Percentiles rank a stretch among this genome's conserved stretches.
These are phyloP conservation scores for Xylariaceae sp. DNA, from an alignment of 2,329 filamentous ascomycete species.

Conservation along the genomic window DNA sequence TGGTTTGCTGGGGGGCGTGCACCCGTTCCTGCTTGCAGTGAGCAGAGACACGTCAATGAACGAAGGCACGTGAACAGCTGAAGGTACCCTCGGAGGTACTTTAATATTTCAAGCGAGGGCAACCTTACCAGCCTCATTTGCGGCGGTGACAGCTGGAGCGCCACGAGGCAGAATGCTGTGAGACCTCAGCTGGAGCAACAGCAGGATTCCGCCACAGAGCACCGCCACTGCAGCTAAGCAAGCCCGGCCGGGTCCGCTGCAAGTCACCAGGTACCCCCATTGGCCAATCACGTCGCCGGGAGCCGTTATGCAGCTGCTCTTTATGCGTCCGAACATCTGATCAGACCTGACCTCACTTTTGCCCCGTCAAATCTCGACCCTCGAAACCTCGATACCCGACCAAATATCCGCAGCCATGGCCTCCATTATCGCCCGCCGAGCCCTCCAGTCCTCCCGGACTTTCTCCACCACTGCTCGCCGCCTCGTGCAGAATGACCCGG, in stretches of 20 bases:
- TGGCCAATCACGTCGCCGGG: background rate
- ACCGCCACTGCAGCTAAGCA: background rate
- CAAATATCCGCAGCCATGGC: conserved; percentile 43
- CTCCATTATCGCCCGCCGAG: conserved; percentile 51
- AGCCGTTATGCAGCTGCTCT: background rate
- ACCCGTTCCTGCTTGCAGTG: background rate
- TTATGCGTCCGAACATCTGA: background rate
- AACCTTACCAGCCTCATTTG: background rate
- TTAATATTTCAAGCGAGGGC: background rate
- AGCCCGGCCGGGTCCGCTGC: background rate
- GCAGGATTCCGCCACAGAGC: background rate
- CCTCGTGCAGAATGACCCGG: conserved; percentile 36
- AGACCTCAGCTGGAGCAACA: background rate
- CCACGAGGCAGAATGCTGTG: no score
- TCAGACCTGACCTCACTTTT: conserved; percentile 8
- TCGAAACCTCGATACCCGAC: background rate
- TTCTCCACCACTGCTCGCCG: conserved; percentile 52
- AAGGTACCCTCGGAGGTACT: background rate
- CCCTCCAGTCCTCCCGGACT: conserved; percentile 31
- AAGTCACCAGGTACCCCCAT: background rate
- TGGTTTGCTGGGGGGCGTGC: background rate
- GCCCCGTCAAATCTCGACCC: conserved; percentile 8
- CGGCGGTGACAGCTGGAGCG: background rate
- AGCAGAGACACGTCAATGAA: background rate
- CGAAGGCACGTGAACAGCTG: background rate